Evolutionary conservation across 768 basidiomycete genomes (phyloP).

Genomic region (Mycena rebaudengoi): DNA sequence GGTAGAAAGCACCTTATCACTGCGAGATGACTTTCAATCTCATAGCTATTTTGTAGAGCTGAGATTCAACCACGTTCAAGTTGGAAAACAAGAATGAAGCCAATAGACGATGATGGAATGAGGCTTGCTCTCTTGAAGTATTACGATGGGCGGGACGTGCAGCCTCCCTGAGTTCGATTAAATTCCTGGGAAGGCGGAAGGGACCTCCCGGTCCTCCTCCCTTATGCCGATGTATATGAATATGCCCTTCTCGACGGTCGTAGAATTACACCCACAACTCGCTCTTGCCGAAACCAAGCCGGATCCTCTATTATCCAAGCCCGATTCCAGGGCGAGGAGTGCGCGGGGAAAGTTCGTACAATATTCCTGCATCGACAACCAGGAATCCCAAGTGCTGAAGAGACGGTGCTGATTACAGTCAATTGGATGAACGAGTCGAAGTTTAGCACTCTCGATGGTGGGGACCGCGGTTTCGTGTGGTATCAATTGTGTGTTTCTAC

Average conservation of each 20-base stretch:
- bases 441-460: not conserved
- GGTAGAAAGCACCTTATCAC: not conserved
- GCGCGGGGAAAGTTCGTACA: constrained; percentile 20
- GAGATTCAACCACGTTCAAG: not conserved
- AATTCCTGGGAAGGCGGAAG: not conserved
- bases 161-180: not conserved
- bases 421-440: not conserved
- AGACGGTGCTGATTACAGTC: constrained; percentile 15
- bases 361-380: constrained; percentile 28
- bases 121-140: not conserved
- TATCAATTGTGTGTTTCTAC: constrained; percentile 19
- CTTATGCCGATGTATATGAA: not conserved
- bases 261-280: constrained; percentile 22
- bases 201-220: not conserved
- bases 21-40: not conserved
- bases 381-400: not conserved
- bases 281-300: constrained; percentile 1
- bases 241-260: constrained; percentile 28
- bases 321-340: not conserved
- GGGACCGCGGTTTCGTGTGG: not conserved
- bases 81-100: not conserved
- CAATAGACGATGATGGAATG: not conserved
- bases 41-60: not conserved
- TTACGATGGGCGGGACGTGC: not conserved
- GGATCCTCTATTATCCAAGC: constrained; percentile 25